Base-by-base conservation (phyloP, 768 basidiomycete species). In the Lactifluus hygrophoroides region DNA sequence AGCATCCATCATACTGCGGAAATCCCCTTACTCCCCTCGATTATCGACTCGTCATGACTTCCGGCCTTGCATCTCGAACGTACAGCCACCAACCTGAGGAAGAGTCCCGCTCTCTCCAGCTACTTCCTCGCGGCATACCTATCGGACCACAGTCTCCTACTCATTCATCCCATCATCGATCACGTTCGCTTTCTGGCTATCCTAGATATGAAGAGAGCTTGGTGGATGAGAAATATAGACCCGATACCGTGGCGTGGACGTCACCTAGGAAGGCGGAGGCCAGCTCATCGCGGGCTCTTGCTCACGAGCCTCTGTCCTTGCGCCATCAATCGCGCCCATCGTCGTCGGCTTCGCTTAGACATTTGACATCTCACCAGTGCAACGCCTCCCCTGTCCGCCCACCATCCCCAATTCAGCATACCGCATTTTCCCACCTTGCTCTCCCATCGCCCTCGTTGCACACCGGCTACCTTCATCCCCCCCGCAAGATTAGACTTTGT, bases 401-500 rank as follows among this genome's bases (percentile, higher is more conserved):
- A 32, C 25, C 34, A 30, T 54, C 62, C 35, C 60, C 51, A 32
- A 48, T 50, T 2, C 30, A 52, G 21, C 37, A 50, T 34, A 32
- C 48, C 40, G 14, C 48, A 23, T 32, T 51, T 25, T 42, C 60
- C 34, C 57, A 54, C 10, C 57, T 63, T 58, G 64, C 64, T 16
- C 32, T 54, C 27, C 64, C 64, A 42, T 47, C 35, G 23, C 57
- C 61, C 27, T 64, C 64, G 40, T 30, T 65, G 35, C 64, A 65
- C 30, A 52, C 56, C 27, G 57, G 47, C 42, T 61, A 61, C 46
- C 51, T 64, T 19, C 62, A 58, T 38, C 54, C 64, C 17, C 64
- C 62, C 21, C 62, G 63, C 17, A 50, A 55, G 35, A 54, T 61
- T 35, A 60, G 63, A 16, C 43, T 65, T 23, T 72, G 73, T 64